phyloP scores from a whole-genome alignment of 495 filamentous ascomycete species.

The Xylaria sp. region DNA sequence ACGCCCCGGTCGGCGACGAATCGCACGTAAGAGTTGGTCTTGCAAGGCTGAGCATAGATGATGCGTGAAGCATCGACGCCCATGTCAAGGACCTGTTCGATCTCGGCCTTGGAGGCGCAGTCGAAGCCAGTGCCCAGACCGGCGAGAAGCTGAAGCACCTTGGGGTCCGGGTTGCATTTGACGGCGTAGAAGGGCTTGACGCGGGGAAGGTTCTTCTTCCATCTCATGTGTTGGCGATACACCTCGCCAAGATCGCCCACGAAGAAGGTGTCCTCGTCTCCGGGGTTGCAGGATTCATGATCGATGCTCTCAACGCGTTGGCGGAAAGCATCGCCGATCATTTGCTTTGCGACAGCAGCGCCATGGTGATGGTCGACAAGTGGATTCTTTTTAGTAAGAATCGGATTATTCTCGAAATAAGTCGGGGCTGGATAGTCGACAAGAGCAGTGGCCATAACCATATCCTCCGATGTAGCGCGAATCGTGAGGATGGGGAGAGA shows the following conservation, averaged over 20 bases:
- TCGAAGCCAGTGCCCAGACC: slow-evolving; percentile 94
- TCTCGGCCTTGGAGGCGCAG: slow-evolving; percentile 96
- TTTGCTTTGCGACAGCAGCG: slow-evolving; percentile 52
- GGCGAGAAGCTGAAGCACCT: slow-evolving; percentile 85
- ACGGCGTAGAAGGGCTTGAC: slow-evolving; percentile 97
- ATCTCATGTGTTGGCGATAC: slow-evolving; percentile 97
- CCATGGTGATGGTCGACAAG: slow-evolving; percentile 45
- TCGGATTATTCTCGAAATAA: slow-evolving; percentile 53
- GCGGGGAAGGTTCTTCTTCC: slow-evolving; percentile 91
- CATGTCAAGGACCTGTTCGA: slow-evolving; percentile 84
- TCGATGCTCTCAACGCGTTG: slow-evolving; percentile 81
- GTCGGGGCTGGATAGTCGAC: slow-evolving; percentile 52
- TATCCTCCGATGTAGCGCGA: slow-evolving; percentile 47
- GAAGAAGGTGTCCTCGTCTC: slow-evolving; percentile 97
- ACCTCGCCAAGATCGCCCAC: slow-evolving; percentile 98
- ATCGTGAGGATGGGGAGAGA: slow-evolving; percentile 25
- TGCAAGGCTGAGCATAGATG: slow-evolving; percentile 99
- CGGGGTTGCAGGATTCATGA: slow-evolving; percentile 82
- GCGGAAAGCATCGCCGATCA: slow-evolving; percentile 83
- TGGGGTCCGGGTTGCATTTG: slow-evolving; percentile 96
- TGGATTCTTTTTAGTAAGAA: slow-evolving; percentile 53
- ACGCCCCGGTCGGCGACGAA: slow-evolving; percentile 83
- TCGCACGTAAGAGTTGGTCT: slow-evolving; percentile 96
- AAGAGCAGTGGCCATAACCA: slow-evolving; percentile 62
- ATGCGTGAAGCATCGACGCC: slow-evolving; percentile 91